Evolutionary conservation across 306 rosid genomes (phyloP).

Genomic region (Hylodesmum podocarpum): DNA sequence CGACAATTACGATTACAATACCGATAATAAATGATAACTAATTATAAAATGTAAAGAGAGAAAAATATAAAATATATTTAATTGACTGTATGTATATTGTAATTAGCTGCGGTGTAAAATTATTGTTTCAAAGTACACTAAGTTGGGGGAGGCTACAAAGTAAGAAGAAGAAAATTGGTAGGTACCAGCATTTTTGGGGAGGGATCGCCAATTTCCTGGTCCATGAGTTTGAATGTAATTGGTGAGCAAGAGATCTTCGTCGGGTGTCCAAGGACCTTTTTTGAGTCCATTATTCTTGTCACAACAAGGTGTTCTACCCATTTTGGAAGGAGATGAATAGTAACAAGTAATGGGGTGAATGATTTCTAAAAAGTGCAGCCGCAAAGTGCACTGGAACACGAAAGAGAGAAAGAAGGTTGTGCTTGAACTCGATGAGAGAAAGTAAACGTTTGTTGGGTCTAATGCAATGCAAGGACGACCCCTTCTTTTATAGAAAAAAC

Average conservation of each 20-base stretch:
- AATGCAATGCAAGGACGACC: constrained; percentile 21
- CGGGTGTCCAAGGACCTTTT: constrained; percentile 96
- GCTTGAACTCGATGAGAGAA: constrained; percentile 7
- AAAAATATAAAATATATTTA: neutral
- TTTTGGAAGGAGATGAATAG: constrained; percentile 10
- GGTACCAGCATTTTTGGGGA: constrained; percentile 86
- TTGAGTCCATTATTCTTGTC: constrained; percentile 77
- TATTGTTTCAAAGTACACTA: too few species aligned
- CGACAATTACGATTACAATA: too few species aligned
- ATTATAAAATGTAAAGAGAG: neutral
- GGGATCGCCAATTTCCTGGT: constrained; percentile 81
- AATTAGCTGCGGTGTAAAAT: too few species aligned
- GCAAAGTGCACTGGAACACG: constrained; percentile 25
- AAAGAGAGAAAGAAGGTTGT: neutral
- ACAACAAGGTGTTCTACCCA: constrained; percentile 99
- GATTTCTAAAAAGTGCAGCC: constrained; percentile 6
- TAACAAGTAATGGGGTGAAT: neutral
- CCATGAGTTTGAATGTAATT: constrained; percentile 65
- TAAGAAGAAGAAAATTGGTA: too few species aligned
- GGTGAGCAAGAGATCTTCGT: constrained; percentile 73
- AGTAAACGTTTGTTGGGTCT: constrained; percentile 35
- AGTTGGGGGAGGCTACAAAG: too few species aligned
- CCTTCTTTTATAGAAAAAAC: constrained; percentile 39
- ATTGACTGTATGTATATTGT: too few species aligned
- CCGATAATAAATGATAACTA: too few species aligned